Evolutionary conservation across 805 yeast species (phyloP).

Genomic region (Yarrowia sp.): DNA sequence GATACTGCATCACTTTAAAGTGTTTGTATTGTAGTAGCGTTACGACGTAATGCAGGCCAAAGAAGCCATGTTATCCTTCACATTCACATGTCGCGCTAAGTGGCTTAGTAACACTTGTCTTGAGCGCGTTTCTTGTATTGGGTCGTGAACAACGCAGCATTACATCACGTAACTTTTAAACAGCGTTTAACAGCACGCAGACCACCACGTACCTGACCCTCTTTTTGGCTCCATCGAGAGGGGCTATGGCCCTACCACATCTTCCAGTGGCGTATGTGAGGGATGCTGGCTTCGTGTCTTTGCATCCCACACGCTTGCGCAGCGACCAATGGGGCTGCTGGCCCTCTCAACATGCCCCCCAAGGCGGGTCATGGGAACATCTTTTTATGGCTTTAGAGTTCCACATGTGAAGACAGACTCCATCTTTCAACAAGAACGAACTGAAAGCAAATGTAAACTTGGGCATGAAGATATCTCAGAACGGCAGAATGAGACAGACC

Average conservation of each 20-base stretch:
- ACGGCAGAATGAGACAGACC: background rate
- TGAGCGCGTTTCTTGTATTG: too few species aligned
- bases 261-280: background rate
- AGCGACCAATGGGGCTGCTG: background rate
- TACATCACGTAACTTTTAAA: constrained; percentile 7
- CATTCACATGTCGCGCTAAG: background rate
- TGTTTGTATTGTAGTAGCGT: too few species aligned
- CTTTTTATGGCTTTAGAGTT: background rate
- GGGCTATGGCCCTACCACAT: background rate
- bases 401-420: background rate
- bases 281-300: background rate
- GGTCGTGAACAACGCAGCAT: background rate
- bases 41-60: background rate
- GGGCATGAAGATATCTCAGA: background rate
- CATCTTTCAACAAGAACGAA: background rate
- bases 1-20: too few species aligned
- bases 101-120: background rate
- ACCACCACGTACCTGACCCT: background rate
- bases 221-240: background rate
- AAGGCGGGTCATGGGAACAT: constrained; percentile 16
- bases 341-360: background rate
- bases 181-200: background rate
- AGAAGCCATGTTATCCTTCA: background rate
- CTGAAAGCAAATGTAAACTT: background rate
- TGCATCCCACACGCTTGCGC: background rate